phyloP scores from a whole-genome alignment of 2,329 filamentous ascomycete species.

The Fusarium penzigii region DNA sequence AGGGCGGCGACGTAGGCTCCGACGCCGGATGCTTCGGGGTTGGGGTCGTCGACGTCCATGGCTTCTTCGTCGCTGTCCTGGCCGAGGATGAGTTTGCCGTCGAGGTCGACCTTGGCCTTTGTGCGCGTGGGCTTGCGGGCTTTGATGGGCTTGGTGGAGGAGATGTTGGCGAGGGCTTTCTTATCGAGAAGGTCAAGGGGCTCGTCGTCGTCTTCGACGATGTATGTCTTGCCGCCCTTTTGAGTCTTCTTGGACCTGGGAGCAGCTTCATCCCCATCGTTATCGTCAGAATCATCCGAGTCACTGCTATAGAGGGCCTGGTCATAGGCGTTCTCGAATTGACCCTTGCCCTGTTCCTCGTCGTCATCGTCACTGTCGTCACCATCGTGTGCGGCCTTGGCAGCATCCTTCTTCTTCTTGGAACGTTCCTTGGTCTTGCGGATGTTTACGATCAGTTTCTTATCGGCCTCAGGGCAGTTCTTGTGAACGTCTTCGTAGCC shows the following conservation, averaged over 20 bases:
- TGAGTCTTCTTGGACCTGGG: conserved; percentile 47
- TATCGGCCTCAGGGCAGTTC: conserved; percentile 80
- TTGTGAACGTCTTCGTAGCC: conserved; percentile 79
- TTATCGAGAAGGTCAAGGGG: conserved; percentile 92
- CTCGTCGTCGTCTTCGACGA: conserved; percentile 92
- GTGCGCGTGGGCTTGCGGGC: conserved; percentile 56
- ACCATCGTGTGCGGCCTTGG: conserved; percentile 56
- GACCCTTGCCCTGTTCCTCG: conserved; percentile 49
- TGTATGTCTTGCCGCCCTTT: conserved; percentile 74
- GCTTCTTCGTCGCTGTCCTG: conserved; percentile 54
- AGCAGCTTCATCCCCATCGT: conserved; percentile 60
- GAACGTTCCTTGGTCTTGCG: conserved; percentile 90
- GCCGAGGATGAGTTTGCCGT: conserved; percentile 80
- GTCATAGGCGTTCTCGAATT: conserved; percentile 92
- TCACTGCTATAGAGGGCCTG: conserved; percentile 90
- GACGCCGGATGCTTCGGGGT: conserved; percentile 59
- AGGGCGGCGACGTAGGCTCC: conserved; percentile 71
- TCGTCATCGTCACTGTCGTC: conserved; percentile 59
- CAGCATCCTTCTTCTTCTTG: conserved; percentile 82
- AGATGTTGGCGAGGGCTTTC: conserved; percentile 88
- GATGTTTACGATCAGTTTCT: conserved; percentile 90
- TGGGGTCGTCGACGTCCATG: conserved; percentile 66
- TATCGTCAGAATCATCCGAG: conserved; percentile 53
- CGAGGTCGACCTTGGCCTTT: conserved; percentile 70
- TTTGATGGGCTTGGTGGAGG: conserved; percentile 79